Conservation (phyloP, 164 flowering plant genomes). For the Liriodendron chinense region DNA sequence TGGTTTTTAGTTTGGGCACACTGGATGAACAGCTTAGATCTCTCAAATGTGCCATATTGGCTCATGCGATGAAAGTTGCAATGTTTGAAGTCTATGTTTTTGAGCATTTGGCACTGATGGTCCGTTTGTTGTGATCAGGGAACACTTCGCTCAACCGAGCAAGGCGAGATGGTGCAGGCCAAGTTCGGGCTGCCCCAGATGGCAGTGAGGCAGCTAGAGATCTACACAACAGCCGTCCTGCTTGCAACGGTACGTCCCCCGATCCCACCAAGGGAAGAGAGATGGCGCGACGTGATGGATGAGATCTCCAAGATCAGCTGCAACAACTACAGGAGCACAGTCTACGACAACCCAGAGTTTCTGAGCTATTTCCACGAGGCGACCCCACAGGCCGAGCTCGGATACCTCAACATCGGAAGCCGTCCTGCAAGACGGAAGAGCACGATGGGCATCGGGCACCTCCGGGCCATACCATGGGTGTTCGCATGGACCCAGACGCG, state of each 20-base stretch:
- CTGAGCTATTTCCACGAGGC: slow-evolving; percentile 88
- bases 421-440: slow-evolving; percentile 84
- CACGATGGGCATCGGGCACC: slow-evolving; percentile 82
- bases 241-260: slow-evolving; percentile 89
- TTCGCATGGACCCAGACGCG: slow-evolving; percentile 98
- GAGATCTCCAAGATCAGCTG: slow-evolving; percentile 85
- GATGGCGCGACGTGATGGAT: slow-evolving; percentile 90
- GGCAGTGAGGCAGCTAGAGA: slow-evolving; percentile 82
- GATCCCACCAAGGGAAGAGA: slow-evolving; percentile 76
- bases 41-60: neutral
- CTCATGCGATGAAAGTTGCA: neutral
- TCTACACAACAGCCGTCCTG: slow-evolving; percentile 96
- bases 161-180: slow-evolving; percentile 98
- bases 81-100: neutral
- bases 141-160: slow-evolving; percentile 89
- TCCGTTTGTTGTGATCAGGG: slow-evolving; percentile 50
- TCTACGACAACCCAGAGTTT: slow-evolving; percentile 89
- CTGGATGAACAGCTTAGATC: neutral
- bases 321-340: slow-evolving; percentile 61
- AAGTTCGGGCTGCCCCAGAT: slow-evolving; percentile 86
- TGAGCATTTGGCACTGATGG: neutral
- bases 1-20: neutral
- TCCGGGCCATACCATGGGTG: slow-evolving; percentile 91
- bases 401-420: slow-evolving; percentile 93
- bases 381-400: slow-evolving; percentile 94